Base-by-base conservation (phyloP, 2,329 filamentous ascomycete genomes). In the Penicillium sclerotigenum region DNA sequence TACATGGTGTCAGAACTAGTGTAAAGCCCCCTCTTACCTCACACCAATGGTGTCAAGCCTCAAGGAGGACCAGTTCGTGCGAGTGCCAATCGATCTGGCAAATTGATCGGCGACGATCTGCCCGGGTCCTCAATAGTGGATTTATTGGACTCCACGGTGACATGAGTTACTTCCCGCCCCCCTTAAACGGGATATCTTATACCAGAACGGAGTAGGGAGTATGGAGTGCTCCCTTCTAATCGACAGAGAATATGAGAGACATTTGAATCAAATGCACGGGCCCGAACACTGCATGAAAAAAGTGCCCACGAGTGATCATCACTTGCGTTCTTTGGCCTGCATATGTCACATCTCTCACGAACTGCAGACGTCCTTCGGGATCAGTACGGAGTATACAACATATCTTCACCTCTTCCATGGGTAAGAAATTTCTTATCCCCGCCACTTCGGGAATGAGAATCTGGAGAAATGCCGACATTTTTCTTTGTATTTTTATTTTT, bases 81-180 rank as follows among this genome's bases (percentile, higher is more conserved):
- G 52, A 52, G 50, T 52, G 61, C 64, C 63, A 64, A 63, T 65
- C 59, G 63, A 63, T 52, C 62, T 46, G 28, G 47, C n/a, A 36
- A 49, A 46, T 47, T 60, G 63, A 65, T 65, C 62, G 26, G 41
- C 55, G 29, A 54, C 31, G 64, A 66, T 66, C 61, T 62, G 31
- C 61, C 59, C 58, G 61, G 64, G 63, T 65, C 62, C 61, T 64
- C 64, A 64, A 65, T 64, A 61, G 63, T 58, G 62, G 63, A 56
- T 50, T 45, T 40, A 54, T 60, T 49, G 57, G 47, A 37, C 47
- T 41, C 42, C 43, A 43, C 26, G 24, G 34, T 37, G 26, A 52
- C 28, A 28, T 28, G 24, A 11, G n/a, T 11, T 36, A 2, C n/a
- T 37, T 11, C 5, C 34, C 54, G n/a, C 13, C 34, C 50, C 53